These are phyloP conservation scores for Microdochium trichocladiopsis DNA, from an alignment of 2,329 filamentous ascomycete species.

Conservation along the genomic window DNA sequence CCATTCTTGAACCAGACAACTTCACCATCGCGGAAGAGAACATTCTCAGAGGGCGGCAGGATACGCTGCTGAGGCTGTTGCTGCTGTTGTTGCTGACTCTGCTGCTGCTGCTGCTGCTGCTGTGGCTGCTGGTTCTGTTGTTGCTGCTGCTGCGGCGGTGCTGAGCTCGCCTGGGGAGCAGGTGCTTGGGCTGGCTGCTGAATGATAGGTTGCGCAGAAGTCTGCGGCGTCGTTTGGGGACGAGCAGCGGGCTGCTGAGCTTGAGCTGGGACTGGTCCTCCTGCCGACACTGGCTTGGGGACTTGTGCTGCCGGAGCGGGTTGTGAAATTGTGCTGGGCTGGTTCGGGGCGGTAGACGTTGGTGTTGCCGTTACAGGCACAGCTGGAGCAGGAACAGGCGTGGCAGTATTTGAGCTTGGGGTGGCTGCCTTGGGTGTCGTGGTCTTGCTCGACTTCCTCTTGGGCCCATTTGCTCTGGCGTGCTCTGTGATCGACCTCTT, in stretches of 20 bases:
- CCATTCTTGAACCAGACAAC: slow-evolving; percentile 43
- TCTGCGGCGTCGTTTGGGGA: background rate
- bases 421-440: background rate
- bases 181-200: no score
- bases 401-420: background rate
- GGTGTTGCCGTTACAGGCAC: background rate
- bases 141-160: background rate
- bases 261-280: background rate
- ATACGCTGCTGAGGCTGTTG: slow-evolving; percentile 3
- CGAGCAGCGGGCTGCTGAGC: background rate
- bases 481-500: background rate
- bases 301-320: background rate
- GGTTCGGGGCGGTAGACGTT: background rate
- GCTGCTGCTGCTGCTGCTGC: background rate
- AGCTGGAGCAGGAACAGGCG: slow-evolving; percentile 1
- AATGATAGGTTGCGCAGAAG: no score
- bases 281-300: background rate
- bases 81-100: slow-evolving; percentile 2
- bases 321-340: background rate
- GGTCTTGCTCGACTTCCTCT: background rate
- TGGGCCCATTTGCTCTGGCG: background rate
- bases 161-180: background rate
- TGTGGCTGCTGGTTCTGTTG: background rate
- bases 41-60: slow-evolving; percentile 12
- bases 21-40: slow-evolving; percentile 40